Base-by-base conservation (phyloP, 1,139 yeast genomes). In the Magnusiomyces magnusii region DNA sequence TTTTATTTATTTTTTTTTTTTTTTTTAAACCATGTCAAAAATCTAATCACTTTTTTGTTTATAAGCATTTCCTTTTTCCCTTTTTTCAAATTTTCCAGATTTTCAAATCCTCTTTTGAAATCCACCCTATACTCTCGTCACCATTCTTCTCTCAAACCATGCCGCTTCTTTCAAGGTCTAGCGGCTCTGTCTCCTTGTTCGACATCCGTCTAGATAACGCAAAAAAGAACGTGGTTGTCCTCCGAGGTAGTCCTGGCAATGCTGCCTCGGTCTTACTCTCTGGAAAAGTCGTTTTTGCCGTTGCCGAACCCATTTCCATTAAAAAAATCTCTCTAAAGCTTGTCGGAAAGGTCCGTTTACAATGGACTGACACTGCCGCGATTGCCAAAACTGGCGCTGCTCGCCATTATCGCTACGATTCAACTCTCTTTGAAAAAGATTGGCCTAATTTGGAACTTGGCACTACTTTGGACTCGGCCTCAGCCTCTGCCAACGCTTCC, bases 211-310 rank as follows among this genome's bases (percentile, higher is more conserved):
- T 86, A 54, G 80, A 81, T 58, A 83, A 88, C 53, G 75, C 80
- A n/a, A 95, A 88, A 54, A 86, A 85, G 64, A 96, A 91, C 68
- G 95, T 91, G 7, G 74, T 93, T 23, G 82, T 93, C 3, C 72
- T 93, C 47, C 86, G 92, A 66, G 99, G 99, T 0, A 68, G 83
- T 1, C 82, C 87, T 1, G 79, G 80, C 53, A 93, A 86, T 59
- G 96, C 98, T 0, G 80, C 90, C 0, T 86, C 96, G 1, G 88
- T 84, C 1, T 74, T 87, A 17, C 71, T 93, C 42, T 76, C 86
- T 0, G 99, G 99, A 5, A 83, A 83, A 27, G 84, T 93, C 28
- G 93, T 87, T 0, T 74, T 93, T 36, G 82, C 95, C 0, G 83
- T 89, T 0, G 77, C 80, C 36, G 98, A 93, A 65, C 89, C 96